Percentiles rank a stretch among this genome's conserved stretches.
Evolutionary conservation across 208 protist species (phyloP).

Genomic region (Angomonas desouzai): DNA sequence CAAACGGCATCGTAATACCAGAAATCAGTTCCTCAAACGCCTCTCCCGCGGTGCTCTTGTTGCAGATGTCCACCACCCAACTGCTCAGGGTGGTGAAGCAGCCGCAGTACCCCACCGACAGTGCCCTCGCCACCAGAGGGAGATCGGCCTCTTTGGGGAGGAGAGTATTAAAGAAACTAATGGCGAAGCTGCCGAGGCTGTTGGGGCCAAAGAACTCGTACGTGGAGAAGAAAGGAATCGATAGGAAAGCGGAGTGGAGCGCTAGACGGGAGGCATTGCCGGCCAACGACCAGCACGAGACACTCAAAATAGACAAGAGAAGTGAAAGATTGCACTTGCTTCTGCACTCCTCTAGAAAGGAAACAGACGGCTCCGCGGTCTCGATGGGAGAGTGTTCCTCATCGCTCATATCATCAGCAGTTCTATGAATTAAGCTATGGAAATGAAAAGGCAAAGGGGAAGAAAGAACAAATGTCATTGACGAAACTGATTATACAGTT

Average conservation of each 20-base stretch:
- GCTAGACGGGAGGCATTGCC: constrained; percentile 44
- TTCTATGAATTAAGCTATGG: too few relatives aligned
- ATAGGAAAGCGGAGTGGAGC: constrained; percentile 18
- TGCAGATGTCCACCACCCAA: constrained; percentile 43
- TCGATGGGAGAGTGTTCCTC: background rate
- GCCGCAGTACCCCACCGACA: constrained; percentile 57
- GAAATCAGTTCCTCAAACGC: constrained; percentile 44
- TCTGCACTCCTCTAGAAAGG: constrained; percentile 8
- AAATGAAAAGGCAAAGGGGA: too few relatives aligned
- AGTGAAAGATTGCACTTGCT: constrained; percentile 10
- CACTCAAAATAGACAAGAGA: constrained; percentile 27
- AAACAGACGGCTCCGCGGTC: background rate
- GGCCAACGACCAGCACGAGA: constrained; percentile 40
- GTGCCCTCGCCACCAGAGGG: constrained; percentile 26
- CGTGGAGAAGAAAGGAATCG: constrained; percentile 27
- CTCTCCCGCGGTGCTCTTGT: constrained; percentile 20
- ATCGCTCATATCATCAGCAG: background rate
- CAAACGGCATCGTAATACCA: constrained; percentile 46
- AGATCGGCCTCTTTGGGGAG: constrained; percentile 22
- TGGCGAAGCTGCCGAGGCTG: constrained; percentile 38
- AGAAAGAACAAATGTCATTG: too few relatives aligned
- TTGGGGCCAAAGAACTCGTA: constrained; percentile 45
- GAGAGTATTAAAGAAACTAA: constrained; percentile 26
- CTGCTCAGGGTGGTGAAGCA: constrained; percentile 54
- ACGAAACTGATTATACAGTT: too few relatives aligned